Evolutionary conservation across 2,329 filamentous ascomycete genomes (phyloP), one percentile per base, ranked within the genome.

Genomic region (Penicillium sp.): DNA sequence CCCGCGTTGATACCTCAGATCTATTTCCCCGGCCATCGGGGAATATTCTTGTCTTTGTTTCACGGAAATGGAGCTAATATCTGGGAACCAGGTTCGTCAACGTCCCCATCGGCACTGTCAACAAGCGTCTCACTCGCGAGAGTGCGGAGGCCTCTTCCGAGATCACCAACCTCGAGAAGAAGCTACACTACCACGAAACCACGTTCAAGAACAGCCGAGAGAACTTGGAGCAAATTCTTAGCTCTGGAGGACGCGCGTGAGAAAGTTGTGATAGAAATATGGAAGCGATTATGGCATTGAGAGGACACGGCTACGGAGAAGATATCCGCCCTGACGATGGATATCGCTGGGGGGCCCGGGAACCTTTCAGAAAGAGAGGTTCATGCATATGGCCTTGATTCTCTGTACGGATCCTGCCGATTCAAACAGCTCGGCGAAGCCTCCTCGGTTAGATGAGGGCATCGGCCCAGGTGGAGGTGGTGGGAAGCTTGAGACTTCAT

Each of bases 131-230:
- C 60, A 84, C 88, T 40, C 81, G 83, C 49, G 93, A 97, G 79
- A 89, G 88, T 60, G 86, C 89, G 72, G 88, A 89, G 56, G 81
- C 94, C 65, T 90, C 93, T 71, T 84, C 85, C 30, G 94, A 97
- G 70, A 88, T 97, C 64, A 85, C 90, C 44, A 90, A 89, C 66
- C 80, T 98, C 66, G 89, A 91, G 69, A 96, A 98, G 85, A 93
- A 92, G 78, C 83, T 97, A 71, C 88, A 94, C 70, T 98, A 97
- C 75, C 84, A 98, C 49, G 94, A 98, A 82, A 96, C 92, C 61
- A 98, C 95, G 54, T 91, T 92, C 76, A 93, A 96, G 82, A 99
- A 98, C 74, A 97, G 93, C 79, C 89, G 90, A 70, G 89, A 93
- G 68, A 92, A 97, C 74, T 90, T 98, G 69, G 90, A 97, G 76